These are phyloP conservation scores for Stagonosporopsis chrysanthemi DNA, from an alignment of 2,329 filamentous ascomycete species.

Conservation along the genomic window DNA sequence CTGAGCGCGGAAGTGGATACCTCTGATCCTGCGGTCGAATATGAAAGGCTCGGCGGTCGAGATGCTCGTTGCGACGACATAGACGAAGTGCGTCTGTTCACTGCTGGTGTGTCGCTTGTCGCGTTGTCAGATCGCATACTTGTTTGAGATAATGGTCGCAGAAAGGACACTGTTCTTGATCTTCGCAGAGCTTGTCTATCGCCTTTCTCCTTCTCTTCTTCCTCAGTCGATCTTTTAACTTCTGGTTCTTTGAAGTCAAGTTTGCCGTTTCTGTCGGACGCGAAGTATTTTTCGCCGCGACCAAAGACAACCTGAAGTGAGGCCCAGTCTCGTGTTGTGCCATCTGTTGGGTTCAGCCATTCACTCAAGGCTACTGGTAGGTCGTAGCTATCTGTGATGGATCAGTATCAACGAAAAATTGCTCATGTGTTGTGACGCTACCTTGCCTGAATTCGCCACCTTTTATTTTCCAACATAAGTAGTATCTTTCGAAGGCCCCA, in stretches of 20 bases:
- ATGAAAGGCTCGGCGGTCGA: conserved; percentile 33
- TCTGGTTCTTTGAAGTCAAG: conserved; percentile 47
- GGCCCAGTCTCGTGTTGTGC: conserved; percentile 41
- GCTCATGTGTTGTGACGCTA: conserved; percentile 12
- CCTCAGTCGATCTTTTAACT: conserved; percentile 28
- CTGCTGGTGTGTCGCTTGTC: conserved; percentile 14
- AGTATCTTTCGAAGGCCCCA: conserved; percentile 51
- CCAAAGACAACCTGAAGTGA: conserved; percentile 51
- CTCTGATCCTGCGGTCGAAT: conserved; percentile 34
- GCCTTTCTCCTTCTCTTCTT: conserved; percentile 23
- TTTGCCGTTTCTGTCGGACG: conserved; percentile 49
- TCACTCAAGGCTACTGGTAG: conserved; percentile 42
- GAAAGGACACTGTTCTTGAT: conserved; percentile 41
- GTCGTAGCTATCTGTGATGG: conserved; percentile 43
- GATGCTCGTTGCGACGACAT: conserved; percentile 27
- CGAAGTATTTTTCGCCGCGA: conserved; percentile 51
- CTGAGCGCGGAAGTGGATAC: conserved; percentile 22
- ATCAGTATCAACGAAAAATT: background rate
- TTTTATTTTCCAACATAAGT: conserved; percentile 50
- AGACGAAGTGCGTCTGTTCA: conserved; percentile 29
- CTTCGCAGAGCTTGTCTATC: conserved; percentile 34
- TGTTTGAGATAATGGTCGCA: conserved; percentile 37
- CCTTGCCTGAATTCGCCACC: conserved; percentile 48
- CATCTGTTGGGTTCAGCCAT: conserved; percentile 47
- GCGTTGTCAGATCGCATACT: conserved; percentile 23